Base-by-base conservation (phyloP, 768 basidiomycete genomes). In the Auricularia auricula-judae region DNA sequence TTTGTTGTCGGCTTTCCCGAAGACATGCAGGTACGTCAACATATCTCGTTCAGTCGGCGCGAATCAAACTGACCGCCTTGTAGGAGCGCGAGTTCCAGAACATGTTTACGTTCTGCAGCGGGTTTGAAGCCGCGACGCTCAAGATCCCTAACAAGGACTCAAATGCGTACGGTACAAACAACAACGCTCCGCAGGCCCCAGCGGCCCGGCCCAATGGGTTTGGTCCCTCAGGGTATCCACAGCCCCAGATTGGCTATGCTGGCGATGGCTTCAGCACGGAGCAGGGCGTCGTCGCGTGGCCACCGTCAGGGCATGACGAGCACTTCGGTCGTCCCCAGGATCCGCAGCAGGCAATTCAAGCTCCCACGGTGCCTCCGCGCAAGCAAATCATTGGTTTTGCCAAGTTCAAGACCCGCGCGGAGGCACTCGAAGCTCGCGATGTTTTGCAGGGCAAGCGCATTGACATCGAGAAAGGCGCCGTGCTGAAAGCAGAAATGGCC, bases 11-110 rank as follows among this genome's bases (percentile, higher is more conserved):
- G 97, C 0, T 99, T 99, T 74, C 97, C 97, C 3, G 97, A 99
- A 65, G 97, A 99, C 71, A 98, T 98, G 91, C 88, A 89, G 84
- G 94, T 92, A 70, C 68, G 88, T 82, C 29, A 59, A 47, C 63
- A 67, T 10, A 51, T 10, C 18, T 5, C 36, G 33, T 7, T 63
- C 36, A 23, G 59, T 23, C 23, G 63, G 67, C 54, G 29, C 62
- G 67, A 29, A 71, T 70, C 64, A 68, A 59, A 67, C 68, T 12
- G 67, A 56, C 47, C 67, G 69, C 62, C 29, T 53, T 63, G 3
- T 69, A 98, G 94, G 97, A 98, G 79, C 93, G 97, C 36, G 97
- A 99, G 77, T 99, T 98, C 75, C 93, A 96, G 75, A 98, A 98
- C 73, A 96, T 99, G 90, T 99, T 99, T 74, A 93, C 94, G 7